Evolutionary conservation across 768 basidiomycete species (phyloP).

Genomic region (Gymnopilus junonius): DNA sequence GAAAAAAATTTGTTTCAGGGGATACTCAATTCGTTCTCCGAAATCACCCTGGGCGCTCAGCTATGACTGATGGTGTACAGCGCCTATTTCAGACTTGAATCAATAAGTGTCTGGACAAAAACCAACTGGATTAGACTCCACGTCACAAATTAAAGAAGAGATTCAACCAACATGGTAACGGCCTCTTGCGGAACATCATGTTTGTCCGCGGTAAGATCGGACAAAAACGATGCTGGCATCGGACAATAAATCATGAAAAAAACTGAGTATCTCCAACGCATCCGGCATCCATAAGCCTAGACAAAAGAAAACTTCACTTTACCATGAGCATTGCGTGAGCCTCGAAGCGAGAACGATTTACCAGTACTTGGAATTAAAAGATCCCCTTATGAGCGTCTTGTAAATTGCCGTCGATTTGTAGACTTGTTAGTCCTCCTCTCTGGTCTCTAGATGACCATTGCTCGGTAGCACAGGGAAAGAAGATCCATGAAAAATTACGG

Average conservation of each 20-base stretch:
- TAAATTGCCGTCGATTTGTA: too few species aligned
- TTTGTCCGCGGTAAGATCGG: slow-evolving; percentile 25
- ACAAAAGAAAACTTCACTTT: neutral
- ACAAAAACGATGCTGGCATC: slow-evolving; percentile 15
- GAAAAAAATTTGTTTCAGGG: neutral
- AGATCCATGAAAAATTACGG: neutral
- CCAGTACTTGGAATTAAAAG: neutral
- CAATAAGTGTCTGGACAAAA: neutral
- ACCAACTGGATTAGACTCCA: neutral
- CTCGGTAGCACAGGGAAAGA: neutral
- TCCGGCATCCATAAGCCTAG: neutral
- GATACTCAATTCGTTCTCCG: neutral
- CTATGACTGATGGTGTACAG: neutral
- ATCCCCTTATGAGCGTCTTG: neutral
- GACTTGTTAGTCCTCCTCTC: too few species aligned
- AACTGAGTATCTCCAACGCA: neutral
- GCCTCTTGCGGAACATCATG: neutral
- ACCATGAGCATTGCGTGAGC: neutral
- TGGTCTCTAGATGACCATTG: neutral
- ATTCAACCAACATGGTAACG: neutral
- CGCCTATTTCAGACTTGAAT: neutral
- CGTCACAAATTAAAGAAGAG: neutral
- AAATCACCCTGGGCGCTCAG: neutral
- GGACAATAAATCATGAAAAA: neutral
- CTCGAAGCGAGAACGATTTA: neutral